Evolutionary conservation across 495 filamentous ascomycete species (phyloP), one percentile per base, ranked within the genome.

Genomic region (Lasiosphaeria hispida): DNA sequence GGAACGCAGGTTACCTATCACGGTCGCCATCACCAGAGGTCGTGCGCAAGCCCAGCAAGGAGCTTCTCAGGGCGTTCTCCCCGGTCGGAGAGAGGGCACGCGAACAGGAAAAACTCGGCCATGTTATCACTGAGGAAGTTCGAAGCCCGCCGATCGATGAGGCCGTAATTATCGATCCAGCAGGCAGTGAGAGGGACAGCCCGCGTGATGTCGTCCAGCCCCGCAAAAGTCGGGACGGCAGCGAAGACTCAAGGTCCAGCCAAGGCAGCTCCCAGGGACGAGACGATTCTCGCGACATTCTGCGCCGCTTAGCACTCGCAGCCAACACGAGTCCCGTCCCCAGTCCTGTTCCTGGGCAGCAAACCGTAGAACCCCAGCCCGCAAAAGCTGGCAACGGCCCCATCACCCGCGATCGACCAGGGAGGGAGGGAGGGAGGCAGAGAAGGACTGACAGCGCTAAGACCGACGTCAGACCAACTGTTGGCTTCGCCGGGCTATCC

Each of bases 261-360:
- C 67, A 69, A 7, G 19, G n/a, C 1, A 41, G 0, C 8, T 60
- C 58, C 1, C 50, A 51, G 9, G 37, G 48, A 5, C 38, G 72
- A 53, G 77, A 82, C 48, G 87, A 89, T 62, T 88, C 88, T 0
- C 80, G 81, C 35, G 84, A 87, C 53, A 68, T 91, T 35, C 76
- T 91, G 57, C 81, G 81, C 48, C 81, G 77, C 51, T 75, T 92
- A 7, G 83, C 87, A 3, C 76, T 83, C 63, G 80, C 81, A 15
- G 80, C 85, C 17, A 88, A 80, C 62, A 74, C 72, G 36, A 85
- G 79, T 54, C 77, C 84, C 1, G 30, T 53, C 10, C 43, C n/a
- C n/a, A 85, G 79, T 54, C 77, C 84, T 1, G 30, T 30, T 30
- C 23, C 5, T 30, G 23, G 23, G 23, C 23, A 30, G 5, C 2